Evolutionary conservation across 1,284 basidiomycete genomes (phyloP).

Genomic region (Ustilago curta): DNA sequence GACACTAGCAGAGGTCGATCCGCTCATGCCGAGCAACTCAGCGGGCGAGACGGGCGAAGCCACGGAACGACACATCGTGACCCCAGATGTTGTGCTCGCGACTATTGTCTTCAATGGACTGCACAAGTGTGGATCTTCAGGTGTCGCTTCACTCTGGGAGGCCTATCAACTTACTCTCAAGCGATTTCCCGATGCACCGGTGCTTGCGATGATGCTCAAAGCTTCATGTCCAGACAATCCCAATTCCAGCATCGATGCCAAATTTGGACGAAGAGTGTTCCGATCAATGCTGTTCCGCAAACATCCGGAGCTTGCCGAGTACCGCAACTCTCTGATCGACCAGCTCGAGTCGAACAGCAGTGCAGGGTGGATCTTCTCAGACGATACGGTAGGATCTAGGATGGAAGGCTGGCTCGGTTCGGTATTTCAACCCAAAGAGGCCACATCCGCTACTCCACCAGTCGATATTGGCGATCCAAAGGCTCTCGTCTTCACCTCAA

Average conservation of each 20-base stretch:
- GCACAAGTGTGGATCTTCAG: slow-evolving; percentile 17
- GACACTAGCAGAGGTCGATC: background rate
- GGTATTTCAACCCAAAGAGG: slow-evolving; percentile 11
- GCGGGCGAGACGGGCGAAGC: background rate
- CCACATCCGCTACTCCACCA: background rate
- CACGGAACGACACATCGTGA: slow-evolving; percentile 9
- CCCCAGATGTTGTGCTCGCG: slow-evolving; percentile 25
- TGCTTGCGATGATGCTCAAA: slow-evolving; percentile 40
- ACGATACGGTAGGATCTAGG: slow-evolving; percentile 19
- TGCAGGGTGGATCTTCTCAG: slow-evolving; percentile 34
- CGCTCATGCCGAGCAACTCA: background rate
- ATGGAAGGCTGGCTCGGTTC: slow-evolving; percentile 45
- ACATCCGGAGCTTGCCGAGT: slow-evolving; percentile 29
- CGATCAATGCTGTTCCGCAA: slow-evolving; percentile 33
- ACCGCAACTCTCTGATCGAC: slow-evolving; percentile 19
- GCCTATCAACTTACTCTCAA: slow-evolving; percentile 33
- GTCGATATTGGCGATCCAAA: slow-evolving; percentile 3
- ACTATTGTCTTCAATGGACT: slow-evolving; percentile 41
- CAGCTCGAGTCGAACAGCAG: slow-evolving; percentile 17
- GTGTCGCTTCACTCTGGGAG: slow-evolving; percentile 31
- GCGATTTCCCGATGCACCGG: slow-evolving; percentile 37
- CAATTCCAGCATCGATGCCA: slow-evolving; percentile 11
- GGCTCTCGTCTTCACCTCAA: slow-evolving; percentile 25
- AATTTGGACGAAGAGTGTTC: slow-evolving; percentile 28
- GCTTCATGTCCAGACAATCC: slow-evolving; percentile 14